Conservation (phyloP, 371 early-diverging fungal species). For the Mortierella sp. region DNA sequence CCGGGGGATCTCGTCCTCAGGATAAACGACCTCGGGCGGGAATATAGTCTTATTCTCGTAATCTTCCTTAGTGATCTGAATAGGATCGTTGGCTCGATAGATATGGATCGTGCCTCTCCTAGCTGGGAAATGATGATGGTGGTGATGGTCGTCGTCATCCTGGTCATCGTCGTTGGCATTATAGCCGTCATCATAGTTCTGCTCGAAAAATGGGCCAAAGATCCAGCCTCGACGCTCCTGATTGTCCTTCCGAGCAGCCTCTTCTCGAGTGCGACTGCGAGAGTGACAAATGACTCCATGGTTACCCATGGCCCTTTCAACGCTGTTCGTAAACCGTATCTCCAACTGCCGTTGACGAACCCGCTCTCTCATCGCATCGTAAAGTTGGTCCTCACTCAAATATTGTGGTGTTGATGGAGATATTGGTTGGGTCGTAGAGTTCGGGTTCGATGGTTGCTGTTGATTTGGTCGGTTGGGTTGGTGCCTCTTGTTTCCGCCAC, state of each 20-base stretch:
- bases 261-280: neutral
- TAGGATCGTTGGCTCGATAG: neutral
- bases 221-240: constrained; percentile 10
- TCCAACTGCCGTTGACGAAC: constrained; percentile 14
- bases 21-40: neutral
- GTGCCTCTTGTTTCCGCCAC: no score
- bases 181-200: neutral
- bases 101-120: neutral
- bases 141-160: neutral
- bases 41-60: neutral
- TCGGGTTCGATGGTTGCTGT: no score
- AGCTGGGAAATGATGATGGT: neutral
- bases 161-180: neutral
- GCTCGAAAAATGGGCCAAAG: neutral
- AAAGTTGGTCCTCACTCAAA: no score
- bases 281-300: constrained; percentile 6
- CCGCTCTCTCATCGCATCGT: neutral
- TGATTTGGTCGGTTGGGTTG: no score
- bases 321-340: constrained; percentile 19
- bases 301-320: constrained; percentile 9
- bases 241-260: neutral
- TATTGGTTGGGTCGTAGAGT: no score
- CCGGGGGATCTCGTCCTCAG: neutral
- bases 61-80: neutral
- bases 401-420: no score